Conservation (phyloP, 768 basidiomycete genomes). For the Amanita brunnescens region DNA sequence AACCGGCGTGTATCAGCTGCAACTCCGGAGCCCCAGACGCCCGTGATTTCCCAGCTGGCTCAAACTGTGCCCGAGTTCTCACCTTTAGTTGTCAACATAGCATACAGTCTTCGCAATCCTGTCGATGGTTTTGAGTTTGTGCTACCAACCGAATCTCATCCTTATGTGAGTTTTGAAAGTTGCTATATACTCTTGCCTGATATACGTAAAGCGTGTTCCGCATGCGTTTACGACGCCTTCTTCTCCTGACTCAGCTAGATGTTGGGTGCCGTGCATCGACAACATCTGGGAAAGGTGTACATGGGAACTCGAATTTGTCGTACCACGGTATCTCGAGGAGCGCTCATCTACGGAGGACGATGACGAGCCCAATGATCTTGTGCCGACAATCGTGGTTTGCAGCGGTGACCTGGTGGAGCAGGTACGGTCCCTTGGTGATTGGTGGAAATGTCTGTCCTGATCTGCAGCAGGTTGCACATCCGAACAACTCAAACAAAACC, state of each 20-base stretch:
- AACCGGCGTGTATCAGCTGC: slow-evolving; percentile 34
- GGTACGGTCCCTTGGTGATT: slow-evolving; percentile 33
- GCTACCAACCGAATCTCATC: slow-evolving; percentile 70
- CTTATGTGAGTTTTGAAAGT: slow-evolving; percentile 50
- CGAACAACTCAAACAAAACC: slow-evolving; percentile 86
- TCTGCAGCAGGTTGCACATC: slow-evolving; percentile 70
- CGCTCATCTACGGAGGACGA: slow-evolving; percentile 34
- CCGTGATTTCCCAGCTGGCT: slow-evolving; percentile 26
- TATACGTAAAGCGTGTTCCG: slow-evolving; percentile 65
- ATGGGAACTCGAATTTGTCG: slow-evolving; percentile 97
- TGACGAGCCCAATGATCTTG: slow-evolving; percentile 48
- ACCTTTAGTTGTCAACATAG: slow-evolving; percentile 67
- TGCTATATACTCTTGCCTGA: slow-evolving; percentile 5
- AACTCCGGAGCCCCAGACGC: slow-evolving; percentile 81
- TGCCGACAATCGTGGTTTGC: slow-evolving; percentile 81
- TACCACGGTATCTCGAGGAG: slow-evolving; percentile 76
- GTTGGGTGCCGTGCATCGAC: slow-evolving; percentile 98
- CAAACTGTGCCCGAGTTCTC: slow-evolving; percentile 52
- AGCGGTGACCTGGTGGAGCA: slow-evolving; percentile 95
- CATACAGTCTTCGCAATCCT: slow-evolving; percentile 76
- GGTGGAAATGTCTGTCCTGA: slow-evolving; percentile 2
- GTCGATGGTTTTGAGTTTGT: slow-evolving; percentile 83
- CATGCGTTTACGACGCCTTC: slow-evolving; percentile 89
- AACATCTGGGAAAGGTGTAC: slow-evolving; percentile 93
- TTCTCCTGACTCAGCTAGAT: slow-evolving; percentile 85